These are phyloP conservation scores for Apiotrichum gamsii DNA, from an alignment of 1,284 basidiomycete species.

Conservation along the genomic window DNA sequence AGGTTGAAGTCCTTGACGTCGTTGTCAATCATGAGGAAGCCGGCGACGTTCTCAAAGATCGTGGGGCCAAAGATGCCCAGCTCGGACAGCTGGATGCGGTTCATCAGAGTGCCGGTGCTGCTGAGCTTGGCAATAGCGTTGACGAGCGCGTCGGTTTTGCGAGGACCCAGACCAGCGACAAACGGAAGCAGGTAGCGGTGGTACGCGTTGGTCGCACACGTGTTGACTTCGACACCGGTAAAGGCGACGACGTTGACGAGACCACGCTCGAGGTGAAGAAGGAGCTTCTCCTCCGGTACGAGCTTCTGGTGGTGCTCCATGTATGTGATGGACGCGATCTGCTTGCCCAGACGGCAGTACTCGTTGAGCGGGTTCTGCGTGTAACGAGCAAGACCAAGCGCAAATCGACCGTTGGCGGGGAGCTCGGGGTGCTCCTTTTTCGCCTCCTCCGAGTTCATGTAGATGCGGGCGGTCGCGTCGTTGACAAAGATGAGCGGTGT, in stretches of 20 bases:
- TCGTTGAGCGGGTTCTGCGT: slow-evolving; percentile 91
- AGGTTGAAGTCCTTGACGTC: slow-evolving; percentile 55
- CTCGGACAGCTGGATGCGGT: slow-evolving; percentile 77
- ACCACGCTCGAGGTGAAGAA: slow-evolving; percentile 73
- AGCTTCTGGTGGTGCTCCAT: slow-evolving; percentile 81
- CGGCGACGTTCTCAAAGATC: slow-evolving; percentile 83
- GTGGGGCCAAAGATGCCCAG: slow-evolving; percentile 67
- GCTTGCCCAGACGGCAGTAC: slow-evolving; percentile 75
- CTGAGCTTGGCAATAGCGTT: slow-evolving; percentile 73
- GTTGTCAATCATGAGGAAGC: slow-evolving; percentile 78
- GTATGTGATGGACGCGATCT: slow-evolving; percentile 73
- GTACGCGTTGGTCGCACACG: slow-evolving; percentile 77
- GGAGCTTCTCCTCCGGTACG: slow-evolving; percentile 65
- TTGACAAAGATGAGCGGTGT: slow-evolving; percentile 76
- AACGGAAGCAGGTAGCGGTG: slow-evolving; percentile 82
- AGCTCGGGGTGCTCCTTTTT: slow-evolving; percentile 78
- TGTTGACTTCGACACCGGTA: slow-evolving; percentile 94
- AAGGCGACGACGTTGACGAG: slow-evolving; percentile 85
- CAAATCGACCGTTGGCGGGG: slow-evolving; percentile 80
- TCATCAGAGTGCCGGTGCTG: slow-evolving; percentile 61
- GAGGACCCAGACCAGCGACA: slow-evolving; percentile 87
- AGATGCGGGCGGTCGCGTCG: slow-evolving; percentile 90
- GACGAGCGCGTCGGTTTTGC: slow-evolving; percentile 82
- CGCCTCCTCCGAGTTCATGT: slow-evolving; percentile 84
- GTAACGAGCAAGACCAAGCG: slow-evolving; percentile 88